Evolutionary conservation across 2,329 filamentous ascomycete species (phyloP).

Genomic region (Fusarium lateritium): DNA sequence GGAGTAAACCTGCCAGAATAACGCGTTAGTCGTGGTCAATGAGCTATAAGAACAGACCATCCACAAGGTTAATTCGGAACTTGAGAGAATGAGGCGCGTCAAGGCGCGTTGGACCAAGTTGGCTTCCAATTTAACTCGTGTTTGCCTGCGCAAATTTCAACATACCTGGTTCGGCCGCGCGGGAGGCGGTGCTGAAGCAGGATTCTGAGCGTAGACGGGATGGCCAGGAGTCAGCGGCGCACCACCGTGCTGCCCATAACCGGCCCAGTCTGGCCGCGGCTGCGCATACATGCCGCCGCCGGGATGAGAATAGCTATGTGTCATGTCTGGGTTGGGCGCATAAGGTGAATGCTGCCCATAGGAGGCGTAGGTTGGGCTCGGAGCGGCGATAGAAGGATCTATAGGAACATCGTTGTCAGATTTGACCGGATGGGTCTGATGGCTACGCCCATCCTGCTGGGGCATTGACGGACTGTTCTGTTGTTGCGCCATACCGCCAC

Average conservation of each 20-base stretch:
- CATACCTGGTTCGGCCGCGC: slow-evolving; percentile 73
- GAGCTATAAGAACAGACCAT: background rate
- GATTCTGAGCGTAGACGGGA: slow-evolving; percentile 69
- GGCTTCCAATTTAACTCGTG: slow-evolving; percentile 23
- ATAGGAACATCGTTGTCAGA: slow-evolving; percentile 98
- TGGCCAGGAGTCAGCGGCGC: slow-evolving; percentile 64
- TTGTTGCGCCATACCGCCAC: slow-evolving; percentile 95
- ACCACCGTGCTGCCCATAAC: slow-evolving; percentile 71
- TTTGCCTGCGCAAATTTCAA: slow-evolving; percentile 36
- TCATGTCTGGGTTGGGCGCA: slow-evolving; percentile 87
- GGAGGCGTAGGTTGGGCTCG: slow-evolving; percentile 87
- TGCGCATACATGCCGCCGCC: slow-evolving; percentile 76
- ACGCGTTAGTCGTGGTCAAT: slow-evolving; percentile 10
- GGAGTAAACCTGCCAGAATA: slow-evolving; percentile 83
- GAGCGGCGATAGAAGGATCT: slow-evolving; percentile 97
- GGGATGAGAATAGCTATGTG: slow-evolving; percentile 79
- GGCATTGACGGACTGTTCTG: slow-evolving; percentile 97
- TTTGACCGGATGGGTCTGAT: slow-evolving; percentile 83
- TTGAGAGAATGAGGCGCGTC: slow-evolving; percentile 7
- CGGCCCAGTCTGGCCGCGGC: slow-evolving; percentile 81
- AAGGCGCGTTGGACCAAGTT: slow-evolving; percentile 4
- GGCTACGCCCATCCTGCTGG: slow-evolving; percentile 84
- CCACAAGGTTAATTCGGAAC: slow-evolving; percentile 3
- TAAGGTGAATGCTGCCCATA: slow-evolving; percentile 90
- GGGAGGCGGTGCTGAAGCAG: slow-evolving; percentile 68